Conservation (phyloP, 176 grass and related monocot genomes). For the Eleusine indica region DNA sequence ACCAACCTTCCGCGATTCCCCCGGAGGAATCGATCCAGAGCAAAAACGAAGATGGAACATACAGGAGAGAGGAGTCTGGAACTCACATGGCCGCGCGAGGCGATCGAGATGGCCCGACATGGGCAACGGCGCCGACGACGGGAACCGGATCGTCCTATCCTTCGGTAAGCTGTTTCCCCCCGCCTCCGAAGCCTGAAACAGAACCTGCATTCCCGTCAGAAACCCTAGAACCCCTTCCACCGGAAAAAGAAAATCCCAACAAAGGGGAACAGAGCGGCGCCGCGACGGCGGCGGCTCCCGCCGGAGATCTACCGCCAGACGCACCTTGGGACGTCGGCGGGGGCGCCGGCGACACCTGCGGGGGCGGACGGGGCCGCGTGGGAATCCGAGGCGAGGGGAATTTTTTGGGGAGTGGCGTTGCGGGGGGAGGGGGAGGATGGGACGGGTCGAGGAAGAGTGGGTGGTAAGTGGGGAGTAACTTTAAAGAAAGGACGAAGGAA, state of each 20-base stretch:
- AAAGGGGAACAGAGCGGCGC: not conserved
- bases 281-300: not conserved
- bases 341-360: slow-evolving; percentile 7
- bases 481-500: not conserved
- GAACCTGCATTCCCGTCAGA: slow-evolving; percentile 75
- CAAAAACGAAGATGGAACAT: not conserved
- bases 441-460: slow-evolving; percentile 6
- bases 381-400: slow-evolving; percentile 32
- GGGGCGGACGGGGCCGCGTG: not conserved
- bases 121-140: slow-evolving; percentile 4
- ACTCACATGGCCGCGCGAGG: slow-evolving; percentile 78
- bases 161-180: not conserved
- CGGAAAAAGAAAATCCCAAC: not conserved
- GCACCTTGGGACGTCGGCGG: slow-evolving; percentile 33
- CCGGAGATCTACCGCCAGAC: slow-evolving; percentile 7
- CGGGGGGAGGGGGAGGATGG: not conserved
- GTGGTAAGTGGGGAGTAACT: slow-evolving; percentile 12
- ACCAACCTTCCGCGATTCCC: not conserved
- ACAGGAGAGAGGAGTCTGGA: not conserved
- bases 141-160: slow-evolving; percentile 16
- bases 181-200: slow-evolving; percentile 48
- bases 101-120: slow-evolving; percentile 95
- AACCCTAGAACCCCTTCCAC: slow-evolving; percentile 42
- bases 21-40: not conserved
- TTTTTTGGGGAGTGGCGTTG: slow-evolving; percentile 18